Percentiles rank a stretch among this genome's conserved stretches.
These are phyloP conservation scores for Xylaria sp. DNA, from an alignment of 2,329 filamentous ascomycete genomes.

Conservation along the genomic window DNA sequence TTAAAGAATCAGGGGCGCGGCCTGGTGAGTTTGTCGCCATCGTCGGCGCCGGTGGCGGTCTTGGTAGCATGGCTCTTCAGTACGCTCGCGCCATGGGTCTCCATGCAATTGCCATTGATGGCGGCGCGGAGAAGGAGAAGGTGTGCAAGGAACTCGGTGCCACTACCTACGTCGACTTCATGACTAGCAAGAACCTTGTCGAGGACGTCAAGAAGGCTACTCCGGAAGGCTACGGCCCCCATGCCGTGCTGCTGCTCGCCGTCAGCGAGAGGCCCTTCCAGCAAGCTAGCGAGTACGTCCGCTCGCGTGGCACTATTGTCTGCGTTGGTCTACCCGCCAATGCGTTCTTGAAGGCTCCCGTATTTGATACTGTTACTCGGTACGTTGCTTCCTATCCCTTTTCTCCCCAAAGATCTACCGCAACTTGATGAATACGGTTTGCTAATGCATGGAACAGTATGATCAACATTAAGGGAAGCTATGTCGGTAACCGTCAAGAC, in stretches of 20 bases:
- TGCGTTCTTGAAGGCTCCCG: slow-evolving; percentile 82
- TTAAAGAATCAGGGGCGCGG: slow-evolving; percentile 81
- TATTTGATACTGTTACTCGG: slow-evolving; percentile 85
- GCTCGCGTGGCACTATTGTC: slow-evolving; percentile 82
- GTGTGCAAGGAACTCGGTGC: slow-evolving; percentile 78
- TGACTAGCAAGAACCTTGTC: slow-evolving; percentile 78
- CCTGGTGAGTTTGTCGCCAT: slow-evolving; percentile 84
- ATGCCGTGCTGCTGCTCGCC: slow-evolving; percentile 87
- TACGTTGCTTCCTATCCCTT: slow-evolving; percentile 25
- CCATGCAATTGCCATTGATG: slow-evolving; percentile 82
- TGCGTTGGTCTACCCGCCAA: slow-evolving; percentile 88
- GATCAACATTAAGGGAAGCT: slow-evolving; percentile 91
- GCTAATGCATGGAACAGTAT: slow-evolving; percentile 63
- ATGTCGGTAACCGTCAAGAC: slow-evolving; percentile 92
- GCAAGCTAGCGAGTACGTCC: slow-evolving; percentile 89
- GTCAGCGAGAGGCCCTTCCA: slow-evolving; percentile 94
- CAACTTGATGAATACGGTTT: not conserved
- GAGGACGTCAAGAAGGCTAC: slow-evolving; percentile 85
- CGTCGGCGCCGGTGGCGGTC: slow-evolving; percentile 85
- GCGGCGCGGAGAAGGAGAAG: slow-evolving; percentile 80
- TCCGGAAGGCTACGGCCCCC: slow-evolving; percentile 81
- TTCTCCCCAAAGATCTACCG: not conserved
- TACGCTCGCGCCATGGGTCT: slow-evolving; percentile 94
- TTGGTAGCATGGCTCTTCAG: slow-evolving; percentile 80
- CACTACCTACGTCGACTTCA: slow-evolving; percentile 81